Percentiles rank a stretch among this genome's conserved stretches.
These are phyloP conservation scores for Cyclotella sp. DNA, from an alignment of 108 stramenopile genomes.

Conservation along the genomic window DNA sequence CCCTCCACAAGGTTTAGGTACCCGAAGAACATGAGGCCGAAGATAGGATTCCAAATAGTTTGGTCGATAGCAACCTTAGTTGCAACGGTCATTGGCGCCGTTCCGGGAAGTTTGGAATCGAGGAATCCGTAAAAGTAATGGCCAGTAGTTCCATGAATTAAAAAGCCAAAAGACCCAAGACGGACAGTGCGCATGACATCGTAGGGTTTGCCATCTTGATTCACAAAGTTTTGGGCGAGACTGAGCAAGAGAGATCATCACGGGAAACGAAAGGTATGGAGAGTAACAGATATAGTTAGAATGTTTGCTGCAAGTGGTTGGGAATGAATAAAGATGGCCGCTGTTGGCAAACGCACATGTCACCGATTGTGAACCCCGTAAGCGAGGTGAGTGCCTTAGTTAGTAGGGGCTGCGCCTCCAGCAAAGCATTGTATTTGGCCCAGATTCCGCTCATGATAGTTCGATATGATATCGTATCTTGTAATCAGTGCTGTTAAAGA, in stretches of 20 bases:
- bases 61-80: slow-evolving; percentile 94
- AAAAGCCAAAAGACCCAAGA: slow-evolving; percentile 92
- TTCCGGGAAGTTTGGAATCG: slow-evolving; percentile 92
- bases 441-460: slow-evolving; percentile 67
- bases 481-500: too few species aligned
- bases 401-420: slow-evolving; percentile 86
- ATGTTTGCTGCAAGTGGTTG: not conserved
- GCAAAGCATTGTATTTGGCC: slow-evolving; percentile 88
- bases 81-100: slow-evolving; percentile 88
- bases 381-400: slow-evolving; percentile 88
- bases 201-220: slow-evolving; percentile 84
- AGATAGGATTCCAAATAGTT: slow-evolving; percentile 95
- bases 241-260: not conserved
- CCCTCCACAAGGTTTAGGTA: slow-evolving; percentile 91
- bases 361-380: slow-evolving; percentile 90
- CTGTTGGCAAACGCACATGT: slow-evolving; percentile 47
- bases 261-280: too few species aligned
- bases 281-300: too few species aligned
- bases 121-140: slow-evolving; percentile 97
- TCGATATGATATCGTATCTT: too few species aligned
- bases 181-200: slow-evolving; percentile 90
- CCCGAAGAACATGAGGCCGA: slow-evolving; percentile 96
- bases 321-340: not conserved
- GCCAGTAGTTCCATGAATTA: slow-evolving; percentile 94
- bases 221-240: slow-evolving; percentile 92